A percentile compares a stretch with the other conserved stretches of the same genome.
Conservation (phyloP, 306 rosid species). For the Cucurbita moschata region DNA sequence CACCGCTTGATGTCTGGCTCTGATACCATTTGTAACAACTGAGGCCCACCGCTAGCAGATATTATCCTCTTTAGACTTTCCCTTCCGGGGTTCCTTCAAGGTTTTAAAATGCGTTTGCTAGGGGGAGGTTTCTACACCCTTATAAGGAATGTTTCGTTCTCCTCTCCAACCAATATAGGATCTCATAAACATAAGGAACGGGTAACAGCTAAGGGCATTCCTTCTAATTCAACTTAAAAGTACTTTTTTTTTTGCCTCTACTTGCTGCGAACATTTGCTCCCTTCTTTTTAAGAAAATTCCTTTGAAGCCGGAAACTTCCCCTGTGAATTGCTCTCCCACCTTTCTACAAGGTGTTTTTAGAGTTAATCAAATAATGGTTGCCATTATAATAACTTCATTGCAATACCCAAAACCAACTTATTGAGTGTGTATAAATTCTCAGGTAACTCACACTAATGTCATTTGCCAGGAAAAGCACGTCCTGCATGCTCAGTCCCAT, state of each 20-base stretch:
- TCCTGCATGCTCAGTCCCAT: conserved; percentile 94
- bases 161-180: neutral
- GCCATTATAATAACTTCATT: neutral
- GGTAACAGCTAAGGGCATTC: neutral
- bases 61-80: no score
- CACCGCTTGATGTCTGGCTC: no score
- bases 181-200: neutral
- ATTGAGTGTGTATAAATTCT: neutral
- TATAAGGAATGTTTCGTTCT: no score
- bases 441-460: conserved; percentile 50
- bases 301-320: neutral
- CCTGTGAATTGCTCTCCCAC: neutral
- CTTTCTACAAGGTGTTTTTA: neutral
- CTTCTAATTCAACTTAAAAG: neutral
- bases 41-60: no score
- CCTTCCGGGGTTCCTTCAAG: no score
- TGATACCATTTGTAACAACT: no score
- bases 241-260: neutral
- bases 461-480: conserved; percentile 76
- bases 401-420: neutral
- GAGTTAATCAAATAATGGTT: neutral
- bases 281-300: no score
- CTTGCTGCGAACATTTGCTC: neutral
- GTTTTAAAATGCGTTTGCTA: no score
- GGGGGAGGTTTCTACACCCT: no score